phyloP scores from a whole-genome alignment of 2,329 filamentous ascomycete species.

The Aureobasidium sp. region DNA sequence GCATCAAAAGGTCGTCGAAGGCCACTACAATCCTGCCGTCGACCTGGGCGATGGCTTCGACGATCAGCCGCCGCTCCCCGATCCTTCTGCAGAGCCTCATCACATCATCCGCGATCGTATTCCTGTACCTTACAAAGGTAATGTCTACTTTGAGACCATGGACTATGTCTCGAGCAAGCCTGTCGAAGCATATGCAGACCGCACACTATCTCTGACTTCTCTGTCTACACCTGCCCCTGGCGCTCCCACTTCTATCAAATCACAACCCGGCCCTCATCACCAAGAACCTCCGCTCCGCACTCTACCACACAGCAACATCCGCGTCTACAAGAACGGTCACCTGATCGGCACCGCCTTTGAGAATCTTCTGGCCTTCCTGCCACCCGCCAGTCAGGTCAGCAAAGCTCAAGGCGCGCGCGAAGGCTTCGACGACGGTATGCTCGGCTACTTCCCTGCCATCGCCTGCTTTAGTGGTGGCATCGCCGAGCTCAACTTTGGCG shows the following conservation, averaged over 20 bases:
- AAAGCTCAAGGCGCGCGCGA: constrained; percentile 69
- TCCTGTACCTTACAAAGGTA: constrained; percentile 86
- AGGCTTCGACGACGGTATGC: constrained; percentile 86
- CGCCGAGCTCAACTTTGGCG: constrained; percentile 89
- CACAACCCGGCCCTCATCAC: constrained; percentile 67
- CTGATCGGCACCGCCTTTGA: constrained; percentile 82
- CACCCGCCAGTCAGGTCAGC: constrained; percentile 73
- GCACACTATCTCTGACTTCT: constrained; percentile 48
- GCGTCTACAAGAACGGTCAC: constrained; percentile 86
- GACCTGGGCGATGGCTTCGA: constrained; percentile 57
- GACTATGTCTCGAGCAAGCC: constrained; percentile 85
- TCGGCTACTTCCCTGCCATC: constrained; percentile 92
- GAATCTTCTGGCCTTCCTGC: constrained; percentile 81
- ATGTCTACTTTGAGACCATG: constrained; percentile 88
- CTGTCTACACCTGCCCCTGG: constrained; percentile 56
- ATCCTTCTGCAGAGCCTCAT: constrained; percentile 43
- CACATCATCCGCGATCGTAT: constrained; percentile 94
- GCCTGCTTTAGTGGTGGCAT: constrained; percentile 88
- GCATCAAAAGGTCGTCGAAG: constrained; percentile 81
- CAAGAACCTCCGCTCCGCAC: constrained; percentile 69
- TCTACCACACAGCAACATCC: constrained; percentile 77
- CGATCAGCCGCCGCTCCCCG: constrained; percentile 23
- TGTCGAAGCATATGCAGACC: constrained; percentile 59
- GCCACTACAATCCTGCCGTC: constrained; percentile 78
- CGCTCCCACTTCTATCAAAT: constrained; percentile 37